phyloP scores from a whole-genome alignment of 2,329 filamentous ascomycete genomes.

The Kalaharituber pfeilii region DNA sequence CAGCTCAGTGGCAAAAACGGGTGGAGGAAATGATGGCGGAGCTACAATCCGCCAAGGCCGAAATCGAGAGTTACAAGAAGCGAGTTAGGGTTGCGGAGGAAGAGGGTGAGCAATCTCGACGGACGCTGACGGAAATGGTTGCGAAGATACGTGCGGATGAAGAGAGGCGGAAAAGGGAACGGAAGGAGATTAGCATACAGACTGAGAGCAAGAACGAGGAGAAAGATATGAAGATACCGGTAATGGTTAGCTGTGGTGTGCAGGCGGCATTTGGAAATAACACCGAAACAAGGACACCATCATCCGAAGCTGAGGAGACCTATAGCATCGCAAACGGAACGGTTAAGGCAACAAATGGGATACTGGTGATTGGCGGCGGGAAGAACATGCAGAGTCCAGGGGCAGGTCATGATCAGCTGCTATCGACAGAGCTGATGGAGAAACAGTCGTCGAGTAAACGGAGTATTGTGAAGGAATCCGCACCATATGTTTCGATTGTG shows the following conservation, averaged over 20 bases:
- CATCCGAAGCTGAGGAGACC: not conserved
- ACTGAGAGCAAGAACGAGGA: constrained; percentile 16
- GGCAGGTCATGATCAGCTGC: not conserved
- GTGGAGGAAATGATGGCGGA: constrained; percentile 62
- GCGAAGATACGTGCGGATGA: constrained; percentile 58
- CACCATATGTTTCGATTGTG: constrained; percentile 67
- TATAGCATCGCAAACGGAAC: constrained; percentile 9
- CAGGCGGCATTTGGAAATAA: constrained; percentile 16
- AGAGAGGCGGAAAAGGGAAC: constrained; percentile 34
- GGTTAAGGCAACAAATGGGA: constrained; percentile 13
- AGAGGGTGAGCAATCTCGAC: constrained; percentile 53
- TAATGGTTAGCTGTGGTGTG: constrained; percentile 6
- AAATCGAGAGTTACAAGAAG: constrained; percentile 59
- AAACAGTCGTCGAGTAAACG: not conserved
- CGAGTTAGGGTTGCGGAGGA: constrained; percentile 66
- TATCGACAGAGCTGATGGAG: not conserved
- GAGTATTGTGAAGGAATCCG: constrained; percentile 23
- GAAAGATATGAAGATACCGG: not conserved
- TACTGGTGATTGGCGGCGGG: not conserved
- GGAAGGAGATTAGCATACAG: constrained; percentile 20
- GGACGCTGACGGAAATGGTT: constrained; percentile 74
- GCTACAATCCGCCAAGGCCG: constrained; percentile 62
- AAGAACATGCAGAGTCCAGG: not conserved
- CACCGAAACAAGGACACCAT: not conserved
- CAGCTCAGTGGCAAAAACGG: constrained; percentile 44